A percentile compares a stretch with the other conserved stretches of the same genome.
Evolutionary conservation across 768 basidiomycete genomes (phyloP).

Genomic region (Stropharia rugosoannulata): DNA sequence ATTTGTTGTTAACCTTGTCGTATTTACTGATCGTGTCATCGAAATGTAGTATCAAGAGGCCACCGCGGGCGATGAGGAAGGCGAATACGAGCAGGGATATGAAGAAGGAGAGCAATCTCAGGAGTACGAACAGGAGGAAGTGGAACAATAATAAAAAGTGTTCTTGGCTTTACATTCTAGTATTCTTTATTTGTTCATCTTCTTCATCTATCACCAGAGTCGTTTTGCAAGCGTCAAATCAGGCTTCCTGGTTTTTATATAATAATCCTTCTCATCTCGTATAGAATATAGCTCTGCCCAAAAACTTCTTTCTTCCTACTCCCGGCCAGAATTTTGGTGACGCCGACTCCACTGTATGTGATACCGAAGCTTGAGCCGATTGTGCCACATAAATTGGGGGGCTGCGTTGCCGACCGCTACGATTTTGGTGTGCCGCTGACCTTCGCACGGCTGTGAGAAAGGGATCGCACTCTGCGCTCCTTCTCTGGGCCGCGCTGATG

Average conservation of each 20-base stretch:
- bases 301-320: too few species aligned
- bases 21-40: not conserved
- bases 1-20: not conserved
- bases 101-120: conserved; percentile 21
- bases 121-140: conserved; percentile 2
- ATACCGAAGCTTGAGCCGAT: too few species aligned
- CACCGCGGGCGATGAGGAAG: conserved; percentile 22
- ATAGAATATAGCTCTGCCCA: too few species aligned
- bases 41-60: conserved; percentile 34
- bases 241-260: not conserved
- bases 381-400: too few species aligned
- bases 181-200: not conserved
- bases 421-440: too few species aligned
- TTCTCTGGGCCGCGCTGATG: too few species aligned
- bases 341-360: too few species aligned
- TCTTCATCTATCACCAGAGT: not conserved
- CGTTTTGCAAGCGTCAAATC: not conserved
- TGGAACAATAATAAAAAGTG: conserved; percentile 8
- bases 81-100: conserved; percentile 16
- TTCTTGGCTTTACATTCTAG: not conserved
- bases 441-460: too few species aligned
- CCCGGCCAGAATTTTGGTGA: too few species aligned
- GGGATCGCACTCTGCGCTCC: too few species aligned
- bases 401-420: too few species aligned
- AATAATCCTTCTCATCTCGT: too few species aligned